A percentile compares a stretch with the other conserved stretches of the same genome.
Evolutionary conservation across 73 alveolate species (phyloP).

Genomic region (Paramecium sexaurelia): DNA sequence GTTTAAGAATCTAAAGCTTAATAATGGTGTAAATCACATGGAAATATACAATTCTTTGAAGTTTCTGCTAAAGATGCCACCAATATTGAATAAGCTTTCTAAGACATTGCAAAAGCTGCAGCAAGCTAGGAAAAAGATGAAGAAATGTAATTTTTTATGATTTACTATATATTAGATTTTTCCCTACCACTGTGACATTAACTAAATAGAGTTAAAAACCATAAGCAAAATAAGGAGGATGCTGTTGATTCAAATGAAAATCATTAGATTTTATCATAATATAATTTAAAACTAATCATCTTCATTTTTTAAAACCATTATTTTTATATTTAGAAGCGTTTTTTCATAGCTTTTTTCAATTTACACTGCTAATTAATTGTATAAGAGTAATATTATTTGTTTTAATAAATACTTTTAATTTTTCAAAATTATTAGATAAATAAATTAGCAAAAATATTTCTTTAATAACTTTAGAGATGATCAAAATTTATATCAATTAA

Average conservation of each 20-base stretch:
- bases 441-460: too few relatives aligned
- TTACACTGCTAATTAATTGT: too few relatives aligned
- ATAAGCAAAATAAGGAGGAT: constrained; percentile 34
- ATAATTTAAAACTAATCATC: neutral
- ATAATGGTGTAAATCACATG: constrained; percentile 92
- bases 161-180: neutral
- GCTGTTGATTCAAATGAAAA: constrained; percentile 8
- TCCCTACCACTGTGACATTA: constrained; percentile 60
- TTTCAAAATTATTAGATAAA: too few relatives aligned
- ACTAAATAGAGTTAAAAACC: neutral
- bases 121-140: constrained; percentile 71
- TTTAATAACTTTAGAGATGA: too few relatives aligned
- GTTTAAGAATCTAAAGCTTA: constrained; percentile 84
- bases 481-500: too few relatives aligned
- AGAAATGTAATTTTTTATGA: neutral
- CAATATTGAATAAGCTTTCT: constrained; percentile 89
- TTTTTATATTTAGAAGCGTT: too few relatives aligned
- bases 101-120: constrained; percentile 88
- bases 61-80: constrained; percentile 89
- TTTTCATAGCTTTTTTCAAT: too few relatives aligned
- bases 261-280: neutral
- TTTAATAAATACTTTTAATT: too few relatives aligned
- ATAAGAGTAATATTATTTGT: too few relatives aligned
- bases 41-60: constrained; percentile 84
- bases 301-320: neutral